phyloP scores from a whole-genome alignment of 179 eudicot species.

The Corrigiola litoralis region DNA sequence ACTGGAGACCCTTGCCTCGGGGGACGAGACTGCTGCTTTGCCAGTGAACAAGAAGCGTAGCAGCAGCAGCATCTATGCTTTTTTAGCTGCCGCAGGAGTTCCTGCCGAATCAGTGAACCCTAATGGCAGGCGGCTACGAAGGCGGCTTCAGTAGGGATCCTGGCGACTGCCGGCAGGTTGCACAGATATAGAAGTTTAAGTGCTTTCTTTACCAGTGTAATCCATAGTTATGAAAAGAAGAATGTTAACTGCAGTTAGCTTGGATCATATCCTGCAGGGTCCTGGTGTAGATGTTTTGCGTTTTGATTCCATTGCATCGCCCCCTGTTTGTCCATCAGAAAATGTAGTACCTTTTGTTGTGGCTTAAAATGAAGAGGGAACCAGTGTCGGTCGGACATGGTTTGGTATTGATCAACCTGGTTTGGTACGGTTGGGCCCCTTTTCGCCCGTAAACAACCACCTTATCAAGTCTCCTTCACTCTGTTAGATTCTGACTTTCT shows the following conservation, averaged over 20 bases:
- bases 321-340: too few species aligned
- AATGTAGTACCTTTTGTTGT: too few species aligned
- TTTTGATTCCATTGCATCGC: too few species aligned
- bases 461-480: too few species aligned
- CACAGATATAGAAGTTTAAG: slow-evolving; percentile 10
- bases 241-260: slow-evolving; percentile 24
- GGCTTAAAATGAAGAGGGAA: too few species aligned
- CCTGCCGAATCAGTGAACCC: slow-evolving; percentile 38
- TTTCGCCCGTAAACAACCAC: too few species aligned
- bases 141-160: slow-evolving; percentile 37
- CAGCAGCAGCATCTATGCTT: slow-evolving; percentile 65
- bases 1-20: slow-evolving; percentile 60
- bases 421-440: too few species aligned
- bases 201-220: not conserved
- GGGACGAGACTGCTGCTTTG: slow-evolving; percentile 40
- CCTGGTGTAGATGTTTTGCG: not conserved
- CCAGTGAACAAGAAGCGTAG: slow-evolving; percentile 57
- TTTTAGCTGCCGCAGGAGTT: slow-evolving; percentile 43
- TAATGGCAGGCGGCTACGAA: slow-evolving; percentile 44
- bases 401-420: too few species aligned
- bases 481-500: too few species aligned
- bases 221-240: not conserved
- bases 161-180: not conserved
- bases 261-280: not conserved
- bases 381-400: too few species aligned